Evolutionary conservation across 257 asterid genomes (phyloP).

Genomic region (Coffea eugenioides): DNA sequence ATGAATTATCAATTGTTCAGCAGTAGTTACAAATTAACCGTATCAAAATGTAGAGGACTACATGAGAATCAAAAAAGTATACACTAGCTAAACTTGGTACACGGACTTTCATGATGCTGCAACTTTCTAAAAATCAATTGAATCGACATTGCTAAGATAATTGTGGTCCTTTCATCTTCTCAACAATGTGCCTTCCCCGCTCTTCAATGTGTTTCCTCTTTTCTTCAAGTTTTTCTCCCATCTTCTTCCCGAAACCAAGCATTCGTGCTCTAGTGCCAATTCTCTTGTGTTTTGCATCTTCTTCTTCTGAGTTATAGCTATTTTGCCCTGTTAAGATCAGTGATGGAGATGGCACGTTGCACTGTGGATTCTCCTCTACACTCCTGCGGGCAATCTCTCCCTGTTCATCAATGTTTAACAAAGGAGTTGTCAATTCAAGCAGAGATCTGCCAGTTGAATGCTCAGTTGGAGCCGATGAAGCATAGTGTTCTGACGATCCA

Average conservation of each 20-base stretch:
- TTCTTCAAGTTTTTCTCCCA: constrained; percentile 89
- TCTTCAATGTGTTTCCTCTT: constrained; percentile 83
- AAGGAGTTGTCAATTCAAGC: constrained; percentile 47
- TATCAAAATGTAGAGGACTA: neutral
- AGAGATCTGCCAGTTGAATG: constrained; percentile 21
- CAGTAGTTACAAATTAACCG: neutral
- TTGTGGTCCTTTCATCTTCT: constrained; percentile 72
- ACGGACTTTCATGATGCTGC: neutral
- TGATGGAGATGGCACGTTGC: constrained; percentile 33
- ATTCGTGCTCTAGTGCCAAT: constrained; percentile 62
- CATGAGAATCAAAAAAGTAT: neutral
- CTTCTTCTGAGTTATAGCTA: constrained; percentile 42
- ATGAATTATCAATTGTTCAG: neutral
- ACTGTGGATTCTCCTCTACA: constrained; percentile 32
- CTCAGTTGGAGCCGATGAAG: constrained; percentile 33
- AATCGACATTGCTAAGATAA: constrained; percentile 10
- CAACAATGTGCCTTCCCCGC: constrained; percentile 69
- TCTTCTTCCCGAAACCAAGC: constrained; percentile 81
- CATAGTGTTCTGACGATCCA: constrained; percentile 27
- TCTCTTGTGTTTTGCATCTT: constrained; percentile 44
- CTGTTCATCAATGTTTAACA: constrained; percentile 38
- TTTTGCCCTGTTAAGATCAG: constrained; percentile 33
- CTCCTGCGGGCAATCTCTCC: constrained; percentile 32
- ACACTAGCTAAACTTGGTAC: neutral
- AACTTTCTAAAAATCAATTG: neutral